phyloP scores from a whole-genome alignment of 306 rosid species.

The Sicyos edulis region DNA sequence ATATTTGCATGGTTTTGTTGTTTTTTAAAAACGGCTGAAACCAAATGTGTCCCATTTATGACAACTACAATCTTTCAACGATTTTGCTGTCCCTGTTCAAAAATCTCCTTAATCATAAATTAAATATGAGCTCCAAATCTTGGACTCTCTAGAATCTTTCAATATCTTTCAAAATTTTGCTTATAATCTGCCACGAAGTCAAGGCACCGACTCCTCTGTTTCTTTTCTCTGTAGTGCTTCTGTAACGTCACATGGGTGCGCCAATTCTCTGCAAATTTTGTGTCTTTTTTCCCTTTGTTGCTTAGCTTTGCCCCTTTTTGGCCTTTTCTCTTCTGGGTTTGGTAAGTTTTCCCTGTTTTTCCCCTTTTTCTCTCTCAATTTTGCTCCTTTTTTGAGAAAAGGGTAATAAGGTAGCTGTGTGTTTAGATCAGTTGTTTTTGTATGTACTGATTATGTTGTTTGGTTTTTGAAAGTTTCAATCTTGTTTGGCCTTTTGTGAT shows the following conservation, averaged over 20 bases:
- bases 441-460: neutral
- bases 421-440: neutral
- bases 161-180: conserved; percentile 25
- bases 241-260: conserved; percentile 27
- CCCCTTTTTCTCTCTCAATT: neutral
- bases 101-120: neutral
- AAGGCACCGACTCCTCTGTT: conserved; percentile 38
- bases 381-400: neutral
- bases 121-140: conserved; percentile 13
- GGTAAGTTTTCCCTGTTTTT: neutral
- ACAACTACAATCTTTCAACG: conserved; percentile 40
- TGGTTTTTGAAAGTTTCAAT: neutral
- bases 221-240: conserved; percentile 39
- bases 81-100: conserved; percentile 34
- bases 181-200: conserved; percentile 35
- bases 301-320: neutral
- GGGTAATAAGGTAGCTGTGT: neutral
- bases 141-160: neutral
- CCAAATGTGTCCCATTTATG: conserved; percentile 26
- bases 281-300: conserved; percentile 15
- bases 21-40: neutral
- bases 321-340: conserved; percentile 28
- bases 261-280: conserved; percentile 21
- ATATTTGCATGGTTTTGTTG: conserved; percentile 4
- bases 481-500: conserved; percentile 16